These are phyloP conservation scores for Carex scoparia DNA, from an alignment of 176 grass and related monocot genomes.

Conservation along the genomic window DNA sequence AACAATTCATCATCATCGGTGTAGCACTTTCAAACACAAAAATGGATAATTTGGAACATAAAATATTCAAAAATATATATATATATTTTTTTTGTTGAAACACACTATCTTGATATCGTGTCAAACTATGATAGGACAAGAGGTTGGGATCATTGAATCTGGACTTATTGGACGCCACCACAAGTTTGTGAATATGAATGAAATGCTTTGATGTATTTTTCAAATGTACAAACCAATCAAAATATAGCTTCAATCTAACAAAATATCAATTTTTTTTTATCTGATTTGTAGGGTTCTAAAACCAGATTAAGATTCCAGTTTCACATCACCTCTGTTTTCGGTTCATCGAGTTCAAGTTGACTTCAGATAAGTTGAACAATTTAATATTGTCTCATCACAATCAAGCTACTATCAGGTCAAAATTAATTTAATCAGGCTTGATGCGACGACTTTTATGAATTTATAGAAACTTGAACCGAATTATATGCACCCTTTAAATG, in stretches of 20 bases:
- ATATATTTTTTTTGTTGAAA: background rate
- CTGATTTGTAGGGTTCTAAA: background rate
- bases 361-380: background rate
- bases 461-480: background rate
- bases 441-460: background rate
- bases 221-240: background rate
- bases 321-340: background rate
- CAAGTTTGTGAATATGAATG: background rate
- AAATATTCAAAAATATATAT: background rate
- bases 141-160: background rate
- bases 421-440: background rate
- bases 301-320: background rate
- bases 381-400: background rate
- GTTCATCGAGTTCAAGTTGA: background rate
- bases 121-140: background rate
- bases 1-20: background rate
- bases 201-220: background rate
- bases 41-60: background rate
- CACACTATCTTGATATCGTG: background rate
- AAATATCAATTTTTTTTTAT: background rate
- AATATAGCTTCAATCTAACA: background rate
- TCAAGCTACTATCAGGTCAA: slow-evolving; percentile 6
- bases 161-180: background rate
- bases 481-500: background rate
- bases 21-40: background rate